These are phyloP conservation scores for Hypoxylon lenormandii DNA, from an alignment of 495 filamentous ascomycete genomes.

Conservation along the genomic window DNA sequence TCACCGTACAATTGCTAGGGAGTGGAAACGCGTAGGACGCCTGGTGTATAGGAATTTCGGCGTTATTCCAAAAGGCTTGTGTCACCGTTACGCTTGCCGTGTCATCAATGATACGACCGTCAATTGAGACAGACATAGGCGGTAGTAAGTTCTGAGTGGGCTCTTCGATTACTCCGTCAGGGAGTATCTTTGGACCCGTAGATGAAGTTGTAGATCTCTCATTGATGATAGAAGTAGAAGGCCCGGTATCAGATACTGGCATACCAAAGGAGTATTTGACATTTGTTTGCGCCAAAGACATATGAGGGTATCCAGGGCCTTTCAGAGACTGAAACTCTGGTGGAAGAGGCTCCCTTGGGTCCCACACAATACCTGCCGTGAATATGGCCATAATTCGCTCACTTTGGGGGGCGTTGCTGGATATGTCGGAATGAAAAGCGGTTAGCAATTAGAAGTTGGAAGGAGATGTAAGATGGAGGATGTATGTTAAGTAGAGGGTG, in stretches of 20 bases:
- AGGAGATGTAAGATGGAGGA: no score
- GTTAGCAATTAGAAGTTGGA: no score
- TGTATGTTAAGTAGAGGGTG: no score
- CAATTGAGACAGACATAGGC: constrained; percentile 57
- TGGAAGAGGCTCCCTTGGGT: constrained; percentile 16
- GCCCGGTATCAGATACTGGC: no score
- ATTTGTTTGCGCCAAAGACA: neutral
- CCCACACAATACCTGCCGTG: constrained; percentile 8
- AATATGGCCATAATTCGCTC: neutral
- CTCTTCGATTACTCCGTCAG: neutral
- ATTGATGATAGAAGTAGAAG: no score
- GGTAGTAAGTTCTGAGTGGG: constrained; percentile 50
- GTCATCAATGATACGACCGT: constrained; percentile 58
- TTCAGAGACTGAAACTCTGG: neutral
- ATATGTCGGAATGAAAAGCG: neutral
- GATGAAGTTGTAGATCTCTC: no score
- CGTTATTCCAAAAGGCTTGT: constrained; percentile 65
- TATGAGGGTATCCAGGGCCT: neutral
- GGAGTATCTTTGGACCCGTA: neutral
- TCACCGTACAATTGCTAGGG: constrained; percentile 66
- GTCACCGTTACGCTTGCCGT: constrained; percentile 61
- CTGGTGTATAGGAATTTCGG: constrained; percentile 53
- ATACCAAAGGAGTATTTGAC: no score
- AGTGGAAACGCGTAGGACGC: constrained; percentile 68
- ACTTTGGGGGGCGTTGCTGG: neutral